Evolutionary conservation across 2,329 filamentous ascomycete species (phyloP).

Genomic region (Penicillium verrucosum): DNA sequence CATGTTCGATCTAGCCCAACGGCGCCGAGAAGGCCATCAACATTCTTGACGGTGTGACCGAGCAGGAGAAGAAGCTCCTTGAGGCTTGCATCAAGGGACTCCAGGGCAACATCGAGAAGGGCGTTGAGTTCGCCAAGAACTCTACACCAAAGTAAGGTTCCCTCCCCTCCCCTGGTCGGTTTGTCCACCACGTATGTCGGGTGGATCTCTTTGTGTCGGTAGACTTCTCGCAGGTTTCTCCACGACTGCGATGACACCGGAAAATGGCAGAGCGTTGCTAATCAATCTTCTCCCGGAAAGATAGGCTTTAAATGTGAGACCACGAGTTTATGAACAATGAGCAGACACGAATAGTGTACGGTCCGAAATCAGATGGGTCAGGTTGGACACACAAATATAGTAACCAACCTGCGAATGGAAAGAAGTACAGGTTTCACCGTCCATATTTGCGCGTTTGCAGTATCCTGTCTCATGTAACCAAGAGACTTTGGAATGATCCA

Average conservation of each 20-base stretch:
- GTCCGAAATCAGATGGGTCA: slow-evolving; percentile 13
- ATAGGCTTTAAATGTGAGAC: slow-evolving; percentile 45
- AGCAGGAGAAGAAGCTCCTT: slow-evolving; percentile 85
- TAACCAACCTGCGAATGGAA: slow-evolving; percentile 17
- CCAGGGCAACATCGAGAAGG: slow-evolving; percentile 92
- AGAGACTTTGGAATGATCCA: neutral
- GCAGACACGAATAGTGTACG: slow-evolving; percentile 16
- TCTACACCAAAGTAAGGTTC: slow-evolving; percentile 78
- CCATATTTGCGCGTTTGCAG: neutral
- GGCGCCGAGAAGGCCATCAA: slow-evolving; percentile 85
- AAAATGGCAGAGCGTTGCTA: slow-evolving; percentile 35
- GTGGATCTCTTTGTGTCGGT: slow-evolving; percentile 9
- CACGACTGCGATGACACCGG: slow-evolving; percentile 8
- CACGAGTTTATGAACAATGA: slow-evolving; percentile 28
- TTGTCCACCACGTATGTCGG: slow-evolving; percentile 9
- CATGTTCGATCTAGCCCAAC: slow-evolving; percentile 57
- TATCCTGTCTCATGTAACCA: neutral
- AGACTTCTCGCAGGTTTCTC: slow-evolving; percentile 6
- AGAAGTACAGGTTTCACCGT: slow-evolving; percentile 11
- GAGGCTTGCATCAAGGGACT: slow-evolving; percentile 72
- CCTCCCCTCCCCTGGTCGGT: slow-evolving; percentile 30
- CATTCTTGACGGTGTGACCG: slow-evolving; percentile 71
- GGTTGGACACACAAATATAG: slow-evolving; percentile 16
- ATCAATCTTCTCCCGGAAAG: slow-evolving; percentile 37
- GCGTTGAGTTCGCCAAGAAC: slow-evolving; percentile 83